A percentile compares a stretch with the other conserved stretches of the same genome.
These are phyloP conservation scores for Fusarium euwallaceae DNA, from an alignment of 2,329 filamentous ascomycete species.

Conservation along the genomic window DNA sequence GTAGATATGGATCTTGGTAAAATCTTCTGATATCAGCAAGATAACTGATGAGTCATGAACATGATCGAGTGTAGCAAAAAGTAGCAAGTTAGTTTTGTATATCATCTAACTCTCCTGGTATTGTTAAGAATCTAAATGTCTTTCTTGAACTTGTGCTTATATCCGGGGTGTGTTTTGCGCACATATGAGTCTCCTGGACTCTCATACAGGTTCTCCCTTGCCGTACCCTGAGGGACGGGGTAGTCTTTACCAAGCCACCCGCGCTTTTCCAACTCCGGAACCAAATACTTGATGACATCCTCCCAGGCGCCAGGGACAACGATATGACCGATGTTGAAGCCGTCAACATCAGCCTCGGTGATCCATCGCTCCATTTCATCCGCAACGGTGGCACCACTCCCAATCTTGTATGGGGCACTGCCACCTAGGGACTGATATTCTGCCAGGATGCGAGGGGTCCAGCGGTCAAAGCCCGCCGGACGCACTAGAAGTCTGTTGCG, in stretches of 20 bases:
- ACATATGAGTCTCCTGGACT: not conserved
- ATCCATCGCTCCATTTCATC: constrained; percentile 33
- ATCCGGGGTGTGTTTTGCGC: not conserved
- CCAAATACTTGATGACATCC: constrained; percentile 16
- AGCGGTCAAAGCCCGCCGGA: constrained; percentile 50
- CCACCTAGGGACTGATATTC: constrained; percentile 67
- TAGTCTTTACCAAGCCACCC: constrained; percentile 1
- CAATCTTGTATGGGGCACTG: constrained; percentile 9
- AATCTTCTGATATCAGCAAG: not conserved
- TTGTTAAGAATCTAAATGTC: not conserved
- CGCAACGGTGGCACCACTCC: constrained; percentile 27
- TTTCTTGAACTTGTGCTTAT: not conserved
- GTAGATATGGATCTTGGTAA: not conserved
- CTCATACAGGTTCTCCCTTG: not conserved
- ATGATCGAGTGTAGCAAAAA: not conserved
- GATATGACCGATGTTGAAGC: constrained; percentile 31
- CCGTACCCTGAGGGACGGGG: constrained; percentile 1
- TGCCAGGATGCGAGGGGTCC: constrained; percentile 68
- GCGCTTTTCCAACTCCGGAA: constrained; percentile 17
- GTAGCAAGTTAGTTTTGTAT: not conserved
- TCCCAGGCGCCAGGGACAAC: constrained; percentile 23
- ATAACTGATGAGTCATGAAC: not conserved
- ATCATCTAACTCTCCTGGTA: not conserved
- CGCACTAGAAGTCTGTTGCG: not conserved
- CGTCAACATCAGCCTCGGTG: constrained; percentile 22